Base-by-base conservation (phyloP, 768 basidiomycete genomes). In the Mycena rebaudengoi region DNA sequence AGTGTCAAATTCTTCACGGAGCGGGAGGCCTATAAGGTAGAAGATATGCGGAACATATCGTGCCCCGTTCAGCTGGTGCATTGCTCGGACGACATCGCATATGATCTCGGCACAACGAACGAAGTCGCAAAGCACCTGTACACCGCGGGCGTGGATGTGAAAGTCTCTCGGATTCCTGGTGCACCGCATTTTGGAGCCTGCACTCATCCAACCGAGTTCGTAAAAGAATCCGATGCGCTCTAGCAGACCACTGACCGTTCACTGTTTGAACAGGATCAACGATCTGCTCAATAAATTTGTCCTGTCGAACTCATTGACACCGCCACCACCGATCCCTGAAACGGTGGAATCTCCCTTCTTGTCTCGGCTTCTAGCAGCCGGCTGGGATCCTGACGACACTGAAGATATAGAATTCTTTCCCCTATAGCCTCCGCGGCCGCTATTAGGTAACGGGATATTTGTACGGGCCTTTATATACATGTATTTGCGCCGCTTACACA, bases 81-180 rank as follows among this genome's bases (percentile, higher is more conserved):
- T 32, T 69, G 68, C 41, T 43, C 20, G 10, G 65, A 67, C 62
- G 73, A 72, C 45, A 70, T 73, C 62, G 68, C 67, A 33, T 67
- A 59, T 39, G 40, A 37, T 26, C 13, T 70, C 45, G 49, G 35
- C 23, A 26, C 41, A 14, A 60, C 61, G 5, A 23, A 64, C 7
- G 13, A 50, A 40, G 60, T 71, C 40, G 51, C 58, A 12, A 37
- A 58, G 3, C 37, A 23, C 5, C 58, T 69, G 16, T 49, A 44
- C 6, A 25, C 12, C 0, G 62, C 58, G 4, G 68, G 68, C 7
- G 68, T 69, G 20, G 2, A 55, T 1, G 68, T 63, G 7, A 28
- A 49, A n/a, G 43, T 69, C 33, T 26, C 23, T 13, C 30, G 59
- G n/a, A 21, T 69, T 5, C 28, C 39, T 0, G 62, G 29, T 25